Evolutionary conservation across 2,329 filamentous ascomycete species (phyloP), one percentile per base, ranked within the genome.

Genomic region (Aspergillus niger): DNA sequence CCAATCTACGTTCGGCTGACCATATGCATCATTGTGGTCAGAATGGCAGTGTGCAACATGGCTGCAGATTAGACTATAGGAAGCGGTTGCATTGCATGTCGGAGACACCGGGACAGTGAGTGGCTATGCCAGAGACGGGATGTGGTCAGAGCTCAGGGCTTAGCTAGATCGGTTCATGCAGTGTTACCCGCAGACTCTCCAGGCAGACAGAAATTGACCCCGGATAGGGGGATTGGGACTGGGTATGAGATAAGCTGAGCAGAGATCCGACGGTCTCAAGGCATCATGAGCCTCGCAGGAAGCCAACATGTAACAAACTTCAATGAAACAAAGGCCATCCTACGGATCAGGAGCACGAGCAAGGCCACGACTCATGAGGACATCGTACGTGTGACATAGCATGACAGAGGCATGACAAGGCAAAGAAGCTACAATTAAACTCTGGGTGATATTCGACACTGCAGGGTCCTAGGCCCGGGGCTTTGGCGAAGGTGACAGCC

Each of bases 41-140:
- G 60, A 68, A 36, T 62, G 68, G n/a, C 28, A 64, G 41, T 63
- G 59, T 57, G 65, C 63, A 10, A 13, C 55, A n/a, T 49, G 44
- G 44, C 44, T 49, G 24, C 22, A 49, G 24, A 28, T 30, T 28
- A 26, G 24, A 11, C 47, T 26, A 26, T 20, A 49, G 8, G 8
- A 15, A 49, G 47, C 41, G 20, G 47, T 15, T 49, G 26, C 24
- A 49, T 49, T 49, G 47, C 47, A 49, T 49, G 24, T 17, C 26
- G 15, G 47, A 15, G 24, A 49, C 26, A 49, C 15, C 52, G 39
- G 24, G 22, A 20, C 22, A 47, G 38, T 10, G 52, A 55, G 52
- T 55, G 52, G 52, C 52, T 55, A 44, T 44, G 52, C 39, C n/a
- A 30, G 8, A 13, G 22, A 38, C 49, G 39, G 41, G 7, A 44